Percentiles rank a stretch among this genome's conserved stretches.
phyloP scores from a whole-genome alignment of 2,329 filamentous ascomycete species.

The Trichoderma sp. region DNA sequence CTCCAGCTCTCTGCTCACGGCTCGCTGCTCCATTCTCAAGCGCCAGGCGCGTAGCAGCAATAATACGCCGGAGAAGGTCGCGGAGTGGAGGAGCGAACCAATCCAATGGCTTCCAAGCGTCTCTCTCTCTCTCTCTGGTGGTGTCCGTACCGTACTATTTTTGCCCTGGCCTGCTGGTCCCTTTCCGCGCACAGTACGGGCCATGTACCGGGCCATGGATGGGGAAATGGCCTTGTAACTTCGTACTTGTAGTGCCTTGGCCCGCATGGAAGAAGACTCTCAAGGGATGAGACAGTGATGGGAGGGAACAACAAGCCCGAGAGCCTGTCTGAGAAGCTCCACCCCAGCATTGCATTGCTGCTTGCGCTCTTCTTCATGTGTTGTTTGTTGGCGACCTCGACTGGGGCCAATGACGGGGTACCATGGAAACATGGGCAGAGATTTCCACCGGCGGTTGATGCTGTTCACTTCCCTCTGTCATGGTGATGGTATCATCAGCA shows the following conservation, averaged over 20 bases:
- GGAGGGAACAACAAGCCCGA: conserved; percentile 1
- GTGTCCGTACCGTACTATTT: too few relatives aligned
- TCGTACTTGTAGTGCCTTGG: not conserved
- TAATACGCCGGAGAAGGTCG: too few relatives aligned
- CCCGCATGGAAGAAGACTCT: not conserved
- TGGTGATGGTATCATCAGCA: too few relatives aligned
- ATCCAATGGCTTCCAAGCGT: conserved; percentile 15
- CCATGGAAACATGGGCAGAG: not conserved
- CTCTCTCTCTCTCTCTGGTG: not conserved
- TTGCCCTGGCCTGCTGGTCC: not conserved
- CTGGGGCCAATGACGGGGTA: not conserved
- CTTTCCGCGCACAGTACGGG: conserved; percentile 23
- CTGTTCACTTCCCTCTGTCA: too few relatives aligned
- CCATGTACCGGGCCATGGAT: conserved; percentile 6
- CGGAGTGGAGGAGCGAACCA: conserved; percentile 4
- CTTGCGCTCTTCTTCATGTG: too few relatives aligned
- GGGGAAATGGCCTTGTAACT: not conserved
- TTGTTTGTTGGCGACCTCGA: not conserved
- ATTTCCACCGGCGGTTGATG: too few relatives aligned
- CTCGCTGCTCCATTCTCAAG: not conserved
- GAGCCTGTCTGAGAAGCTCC: conserved; percentile 15
- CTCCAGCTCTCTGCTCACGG: not conserved
- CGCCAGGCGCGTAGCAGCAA: conserved; percentile 15
- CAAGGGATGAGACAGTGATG: not conserved
- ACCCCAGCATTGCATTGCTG: conserved; percentile 11